Base-by-base conservation (phyloP, 2,329 filamentous ascomycete genomes). In the Lasiodiplodia sp. region DNA sequence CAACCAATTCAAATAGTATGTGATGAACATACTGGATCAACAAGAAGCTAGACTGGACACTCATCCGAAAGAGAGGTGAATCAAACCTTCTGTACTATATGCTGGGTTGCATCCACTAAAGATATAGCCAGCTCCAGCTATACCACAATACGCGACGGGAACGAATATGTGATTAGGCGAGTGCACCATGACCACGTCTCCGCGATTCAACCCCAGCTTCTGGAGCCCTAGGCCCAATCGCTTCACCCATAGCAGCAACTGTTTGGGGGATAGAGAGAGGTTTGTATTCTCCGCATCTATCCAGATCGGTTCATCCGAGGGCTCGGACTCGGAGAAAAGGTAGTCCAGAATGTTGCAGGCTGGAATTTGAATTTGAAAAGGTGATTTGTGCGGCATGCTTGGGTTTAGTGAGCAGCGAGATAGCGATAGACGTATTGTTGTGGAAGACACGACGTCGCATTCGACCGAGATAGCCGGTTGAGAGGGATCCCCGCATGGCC, bases 101-200 rank as follows among this genome's bases (percentile, higher is more conserved):
- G 80, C 79, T 23, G 86, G 85, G 72, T 86, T 88, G n/a, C 83
- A 85, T 16, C 85, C 86, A 65, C 82, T 87, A 75, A 88, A 88
- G 25, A 85, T 81, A 69, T 80, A 83, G 3, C 85, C 85, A 25
- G 82, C 81, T 0, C 86, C 86, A 1, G 86, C 82, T 49, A 86
- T 82, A 2, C 84, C 86, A 5, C 87, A 77, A 72, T 86, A 88
- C 16, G 84, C 83, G 4, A 84, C 83, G 0, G 86, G 86, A 1
- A 88, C 82, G 70, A 85, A 86, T 49, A 88, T 83, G 70, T 87
- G 84, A 72, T 88, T 88, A 2, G 83, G 81, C 0, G 84, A 84
- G 72, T 84, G 86, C 53, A 87, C 81, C 80, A 88, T 81, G 38
- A 86, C 83, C 2, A 86, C 84, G 64, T 88, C 86, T 14, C 83